Conservation (phyloP, 371 early-diverging fungal genomes). For the Phascolomyces articulosus region DNA sequence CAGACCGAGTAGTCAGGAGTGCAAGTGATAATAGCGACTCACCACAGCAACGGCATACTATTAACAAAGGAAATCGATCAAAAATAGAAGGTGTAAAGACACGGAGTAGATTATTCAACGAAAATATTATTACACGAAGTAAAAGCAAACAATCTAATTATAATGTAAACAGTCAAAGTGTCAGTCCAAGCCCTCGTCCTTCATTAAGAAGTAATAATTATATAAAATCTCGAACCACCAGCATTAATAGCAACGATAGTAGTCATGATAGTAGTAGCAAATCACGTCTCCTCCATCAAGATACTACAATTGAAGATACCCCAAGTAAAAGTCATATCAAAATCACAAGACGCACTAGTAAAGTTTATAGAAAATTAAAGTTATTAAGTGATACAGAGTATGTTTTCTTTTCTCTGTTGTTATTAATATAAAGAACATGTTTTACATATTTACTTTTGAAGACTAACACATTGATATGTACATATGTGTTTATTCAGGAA, state of each 20-base stretch:
- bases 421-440: too few species aligned
- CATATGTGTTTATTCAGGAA: background rate
- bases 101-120: background rate
- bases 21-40: background rate
- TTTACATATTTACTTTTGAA: too few species aligned
- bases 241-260: background rate
- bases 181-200: background rate
- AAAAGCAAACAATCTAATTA: background rate
- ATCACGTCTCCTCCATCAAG: too few species aligned
- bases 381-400: background rate
- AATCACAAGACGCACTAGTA: background rate
- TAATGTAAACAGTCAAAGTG: background rate
- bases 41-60: background rate
- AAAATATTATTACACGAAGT: background rate
- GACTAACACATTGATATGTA: too few species aligned
- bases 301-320: too few species aligned
- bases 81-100: background rate
- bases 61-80: background rate
- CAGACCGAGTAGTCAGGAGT: background rate
- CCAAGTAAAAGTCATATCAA: background rate
- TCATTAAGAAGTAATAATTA: background rate
- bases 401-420: background rate
- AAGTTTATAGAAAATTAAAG: background rate
- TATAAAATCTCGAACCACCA: background rate
- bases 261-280: too few species aligned